phyloP scores from a whole-genome alignment of 495 filamentous ascomycete species.

The Hyaloscypha hepaticicola region DNA sequence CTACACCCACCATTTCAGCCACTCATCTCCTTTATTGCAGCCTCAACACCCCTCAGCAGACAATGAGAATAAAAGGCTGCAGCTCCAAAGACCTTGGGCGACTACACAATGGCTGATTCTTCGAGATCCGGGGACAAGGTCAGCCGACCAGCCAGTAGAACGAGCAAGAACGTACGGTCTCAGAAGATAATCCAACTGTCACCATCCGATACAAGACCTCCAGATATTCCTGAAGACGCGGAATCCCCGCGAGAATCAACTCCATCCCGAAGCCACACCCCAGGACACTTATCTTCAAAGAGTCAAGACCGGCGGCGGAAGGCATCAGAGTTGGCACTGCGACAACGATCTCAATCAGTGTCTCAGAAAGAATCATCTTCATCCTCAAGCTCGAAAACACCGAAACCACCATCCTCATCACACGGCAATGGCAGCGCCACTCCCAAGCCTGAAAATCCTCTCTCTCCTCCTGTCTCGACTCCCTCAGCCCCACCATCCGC shows the following conservation, averaged over 20 bases:
- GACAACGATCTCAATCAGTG: slow-evolving; percentile 46
- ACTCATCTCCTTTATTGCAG: background rate
- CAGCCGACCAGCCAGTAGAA: slow-evolving; percentile 36
- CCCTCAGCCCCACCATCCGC: slow-evolving; percentile 15
- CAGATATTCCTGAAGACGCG: slow-evolving; percentile 32
- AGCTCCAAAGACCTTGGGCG: slow-evolving; percentile 19
- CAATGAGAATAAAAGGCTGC: slow-evolving; percentile 25
- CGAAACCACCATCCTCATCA: slow-evolving; percentile 26
- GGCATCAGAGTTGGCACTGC: slow-evolving; percentile 46
- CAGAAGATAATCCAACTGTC: slow-evolving; percentile 40
- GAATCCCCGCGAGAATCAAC: slow-evolving; percentile 33
- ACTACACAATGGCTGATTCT: slow-evolving; percentile 32
- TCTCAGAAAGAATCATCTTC: slow-evolving; percentile 38
- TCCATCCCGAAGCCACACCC: slow-evolving; percentile 48
- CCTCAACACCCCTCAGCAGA: slow-evolving; percentile 16
- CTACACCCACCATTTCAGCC: slow-evolving; percentile 16
- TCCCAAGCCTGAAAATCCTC: slow-evolving; percentile 19
- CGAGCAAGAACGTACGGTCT: slow-evolving; percentile 40
- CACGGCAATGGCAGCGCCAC: slow-evolving; percentile 18
- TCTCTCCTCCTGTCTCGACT: slow-evolving; percentile 18
- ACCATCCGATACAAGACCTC: slow-evolving; percentile 34
- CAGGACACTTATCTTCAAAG: slow-evolving; percentile 52
- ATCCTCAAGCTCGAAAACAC: slow-evolving; percentile 32
- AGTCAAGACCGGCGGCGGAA: slow-evolving; percentile 46
- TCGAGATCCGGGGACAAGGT: slow-evolving; percentile 30